phyloP scores from a whole-genome alignment of 495 filamentous ascomycete genomes.

The Neurospora sp. region DNA sequence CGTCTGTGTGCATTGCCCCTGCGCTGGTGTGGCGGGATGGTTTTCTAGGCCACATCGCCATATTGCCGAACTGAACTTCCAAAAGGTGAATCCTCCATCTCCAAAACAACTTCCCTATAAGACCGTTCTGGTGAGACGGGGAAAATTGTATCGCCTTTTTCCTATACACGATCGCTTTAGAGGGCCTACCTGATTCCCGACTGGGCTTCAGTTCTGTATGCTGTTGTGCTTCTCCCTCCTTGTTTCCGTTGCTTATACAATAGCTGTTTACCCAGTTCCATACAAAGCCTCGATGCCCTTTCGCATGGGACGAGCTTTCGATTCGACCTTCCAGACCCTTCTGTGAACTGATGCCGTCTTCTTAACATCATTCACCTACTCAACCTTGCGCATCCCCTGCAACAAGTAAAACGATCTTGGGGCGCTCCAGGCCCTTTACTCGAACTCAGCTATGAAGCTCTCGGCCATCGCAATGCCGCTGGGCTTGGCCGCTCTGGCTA shows the following conservation, averaged over 20 bases:
- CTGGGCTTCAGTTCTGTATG: background rate
- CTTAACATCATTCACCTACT: background rate
- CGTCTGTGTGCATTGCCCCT: background rate
- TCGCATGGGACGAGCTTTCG: background rate
- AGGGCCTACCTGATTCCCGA: background rate
- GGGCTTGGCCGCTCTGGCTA: slow-evolving; percentile 30
- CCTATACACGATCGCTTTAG: background rate
- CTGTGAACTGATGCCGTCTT: background rate
- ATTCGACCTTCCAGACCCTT: background rate
- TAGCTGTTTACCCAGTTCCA: background rate
- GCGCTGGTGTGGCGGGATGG: background rate
- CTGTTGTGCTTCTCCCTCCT: background rate
- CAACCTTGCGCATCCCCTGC: background rate
- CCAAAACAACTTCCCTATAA: background rate
- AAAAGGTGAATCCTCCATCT: background rate
- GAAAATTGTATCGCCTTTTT: background rate
- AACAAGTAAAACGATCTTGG: background rate
- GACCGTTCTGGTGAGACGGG: background rate
- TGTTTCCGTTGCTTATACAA: background rate
- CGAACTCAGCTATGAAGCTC: slow-evolving; percentile 31
- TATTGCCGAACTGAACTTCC: background rate
- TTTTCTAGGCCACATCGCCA: background rate
- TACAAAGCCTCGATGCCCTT: background rate
- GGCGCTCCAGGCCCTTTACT: slow-evolving; percentile 1
- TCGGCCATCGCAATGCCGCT: slow-evolving; percentile 22